Base-by-base conservation (phyloP, 495 filamentous ascomycete species). In the Hypoxylon intermedium region DNA sequence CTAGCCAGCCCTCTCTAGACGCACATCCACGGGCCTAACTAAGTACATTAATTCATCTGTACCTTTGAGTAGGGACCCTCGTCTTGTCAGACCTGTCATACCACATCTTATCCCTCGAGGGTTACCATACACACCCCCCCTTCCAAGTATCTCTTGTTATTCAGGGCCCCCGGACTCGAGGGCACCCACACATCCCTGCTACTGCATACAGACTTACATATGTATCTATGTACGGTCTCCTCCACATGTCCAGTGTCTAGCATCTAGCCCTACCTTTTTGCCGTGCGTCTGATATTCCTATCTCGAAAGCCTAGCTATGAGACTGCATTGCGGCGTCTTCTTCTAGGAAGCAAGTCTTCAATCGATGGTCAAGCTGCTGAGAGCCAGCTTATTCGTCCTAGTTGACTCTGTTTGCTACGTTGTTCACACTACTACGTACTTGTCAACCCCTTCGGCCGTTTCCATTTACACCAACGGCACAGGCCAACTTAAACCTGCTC, bases 191-290 rank as follows among this genome's bases (percentile, higher is more conserved):
- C 15, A 71, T 65, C 68, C 68, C 68, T 71, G 68, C 50, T 67
- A 37, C 58, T 71, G 68, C 68, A 71, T 71, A 67, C 55, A 67
- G 63, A 68, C 68, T 65, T 71, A 71, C 61, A 68, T 71, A 71
- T 71, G 66, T 69, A 67, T 65, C 62, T 66, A 69, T 69, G 68
- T 71, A 71, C 63, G 68, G 65, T 58, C 48, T 71, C 68, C 68
- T 71, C 68, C 68, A 71, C 68, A 71, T 69, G 68, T 59, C 56
- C 68, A 64, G 53, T 61, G 62, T 61, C 65, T 60, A 63, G 62
- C 65, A 58, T 58, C 63, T 61, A 67, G 63, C 63, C 63, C 63
- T 67, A 62, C 63, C 62, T 65, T 68, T n/a, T 62, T 53, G 59
- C 63, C 56, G 68, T 69, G 66, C 63, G 56, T 69, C 63, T 69